These are phyloP conservation scores for Staphylotrichum tortipilum DNA, from an alignment of 495 filamentous ascomycete species.

Conservation along the genomic window DNA sequence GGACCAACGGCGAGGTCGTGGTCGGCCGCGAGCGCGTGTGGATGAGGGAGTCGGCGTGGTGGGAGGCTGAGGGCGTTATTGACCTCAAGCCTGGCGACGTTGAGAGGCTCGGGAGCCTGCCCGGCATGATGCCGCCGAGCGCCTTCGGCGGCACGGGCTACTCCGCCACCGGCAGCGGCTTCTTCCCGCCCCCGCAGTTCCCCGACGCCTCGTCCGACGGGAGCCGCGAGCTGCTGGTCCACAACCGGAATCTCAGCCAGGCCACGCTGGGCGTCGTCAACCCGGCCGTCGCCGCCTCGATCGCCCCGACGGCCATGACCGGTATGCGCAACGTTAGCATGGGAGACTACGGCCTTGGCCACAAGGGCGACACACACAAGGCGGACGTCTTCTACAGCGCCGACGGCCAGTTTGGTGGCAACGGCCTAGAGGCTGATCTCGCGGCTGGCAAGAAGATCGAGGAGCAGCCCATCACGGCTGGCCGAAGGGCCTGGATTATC, in stretches of 20 bases:
- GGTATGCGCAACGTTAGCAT: slow-evolving; percentile 51
- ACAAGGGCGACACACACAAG: slow-evolving; percentile 72
- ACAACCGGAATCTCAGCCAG: slow-evolving; percentile 53
- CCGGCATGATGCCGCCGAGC: slow-evolving; percentile 40
- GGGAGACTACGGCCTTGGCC: slow-evolving; percentile 82
- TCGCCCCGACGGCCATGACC: slow-evolving; percentile 62
- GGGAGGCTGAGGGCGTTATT: slow-evolving; percentile 95
- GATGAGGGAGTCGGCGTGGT: slow-evolving; percentile 92
- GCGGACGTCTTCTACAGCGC: slow-evolving; percentile 61
- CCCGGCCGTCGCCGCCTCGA: slow-evolving; percentile 52
- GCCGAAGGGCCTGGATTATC: slow-evolving; percentile 67
- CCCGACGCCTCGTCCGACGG: slow-evolving; percentile 54
- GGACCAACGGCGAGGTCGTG: slow-evolving; percentile 95
- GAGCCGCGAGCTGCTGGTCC: slow-evolving; percentile 62
- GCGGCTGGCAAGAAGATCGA: slow-evolving; percentile 69
- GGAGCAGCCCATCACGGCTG: slow-evolving; percentile 51
- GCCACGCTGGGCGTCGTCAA: slow-evolving; percentile 34
- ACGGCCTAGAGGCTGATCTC: slow-evolving; percentile 65
- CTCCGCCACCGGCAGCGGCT: slow-evolving; percentile 55
- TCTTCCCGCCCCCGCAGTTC: slow-evolving; percentile 54
- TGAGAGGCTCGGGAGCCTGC: slow-evolving; percentile 34
- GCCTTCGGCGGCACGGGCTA: slow-evolving; percentile 58
- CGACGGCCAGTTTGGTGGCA: slow-evolving; percentile 46
- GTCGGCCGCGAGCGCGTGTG: slow-evolving; percentile 85
- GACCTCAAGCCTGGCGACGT: slow-evolving; percentile 65